These are phyloP conservation scores for Silene latifolia DNA, from an alignment of 148 eudicot genomes.

Conservation along the genomic window DNA sequence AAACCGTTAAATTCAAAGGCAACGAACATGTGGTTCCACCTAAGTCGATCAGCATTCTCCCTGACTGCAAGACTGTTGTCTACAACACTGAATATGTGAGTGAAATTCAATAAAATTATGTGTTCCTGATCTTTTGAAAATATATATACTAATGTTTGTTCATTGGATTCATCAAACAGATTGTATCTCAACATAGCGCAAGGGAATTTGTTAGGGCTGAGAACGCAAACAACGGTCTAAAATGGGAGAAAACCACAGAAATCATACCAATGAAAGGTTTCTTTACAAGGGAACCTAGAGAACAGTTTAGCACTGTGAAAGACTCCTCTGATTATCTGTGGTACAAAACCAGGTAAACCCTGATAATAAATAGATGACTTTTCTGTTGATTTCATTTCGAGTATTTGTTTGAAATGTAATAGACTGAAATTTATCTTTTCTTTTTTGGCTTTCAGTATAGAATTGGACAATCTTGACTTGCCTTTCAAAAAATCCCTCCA, in stretches of 20 bases:
- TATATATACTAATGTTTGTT: neutral
- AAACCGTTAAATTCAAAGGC: conserved; percentile 49
- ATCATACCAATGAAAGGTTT: conserved; percentile 34
- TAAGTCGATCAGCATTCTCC: conserved; percentile 80
- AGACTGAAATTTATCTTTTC: neutral
- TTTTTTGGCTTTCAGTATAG: conserved; percentile 40
- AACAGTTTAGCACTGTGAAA: conserved; percentile 47
- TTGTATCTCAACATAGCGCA: conserved; percentile 67
- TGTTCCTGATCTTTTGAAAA: neutral
- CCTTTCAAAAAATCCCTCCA: conserved; percentile 51
- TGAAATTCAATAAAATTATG: neutral
- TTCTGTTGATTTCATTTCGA: neutral
- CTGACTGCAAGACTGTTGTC: conserved; percentile 79
- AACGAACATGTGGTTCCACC: conserved; percentile 42
- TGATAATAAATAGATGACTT: neutral
- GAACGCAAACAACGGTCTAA: conserved; percentile 33
- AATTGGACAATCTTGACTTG: conserved; percentile 51
- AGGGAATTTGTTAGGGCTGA: conserved; percentile 47
- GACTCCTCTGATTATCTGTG: conserved; percentile 79
- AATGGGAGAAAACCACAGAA: conserved; percentile 69
- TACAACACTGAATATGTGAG: conserved; percentile 60
- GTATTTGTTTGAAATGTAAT: neutral
- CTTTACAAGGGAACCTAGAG: conserved; percentile 38
- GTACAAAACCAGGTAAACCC: conserved; percentile 70
- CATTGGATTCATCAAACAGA: conserved; percentile 32